These are phyloP conservation scores for Gentiana straminea DNA, from an alignment of 257 asterid species.

Conservation along the genomic window DNA sequence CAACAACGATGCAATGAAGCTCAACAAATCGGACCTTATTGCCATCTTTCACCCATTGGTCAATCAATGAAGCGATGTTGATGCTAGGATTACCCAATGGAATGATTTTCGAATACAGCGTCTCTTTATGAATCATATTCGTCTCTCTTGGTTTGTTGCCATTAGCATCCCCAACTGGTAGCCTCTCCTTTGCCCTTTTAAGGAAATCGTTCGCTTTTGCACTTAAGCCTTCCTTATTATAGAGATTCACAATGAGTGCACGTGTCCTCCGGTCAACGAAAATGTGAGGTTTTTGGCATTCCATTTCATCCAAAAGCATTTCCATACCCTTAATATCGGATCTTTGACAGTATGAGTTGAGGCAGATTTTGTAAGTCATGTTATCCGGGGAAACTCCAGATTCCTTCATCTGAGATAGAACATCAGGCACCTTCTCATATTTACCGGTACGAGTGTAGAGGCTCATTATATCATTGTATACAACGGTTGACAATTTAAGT, in stretches of 20 bases:
- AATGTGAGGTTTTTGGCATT: conserved; percentile 27
- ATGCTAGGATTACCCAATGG: conserved; percentile 65
- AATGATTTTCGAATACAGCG: conserved; percentile 60
- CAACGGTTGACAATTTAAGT: conserved; percentile 33
- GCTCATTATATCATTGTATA: conserved; percentile 64
- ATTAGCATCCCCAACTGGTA: conserved; percentile 38
- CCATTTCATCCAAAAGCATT: conserved; percentile 59
- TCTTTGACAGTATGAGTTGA: conserved; percentile 57
- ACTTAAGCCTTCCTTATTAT: conserved; percentile 41
- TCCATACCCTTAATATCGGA: conserved; percentile 63
- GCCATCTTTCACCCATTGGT: too few species aligned
- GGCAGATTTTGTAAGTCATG: conserved; percentile 69
- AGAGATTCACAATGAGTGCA: conserved; percentile 53
- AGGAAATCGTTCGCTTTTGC: conserved; percentile 46
- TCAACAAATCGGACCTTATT: too few species aligned
- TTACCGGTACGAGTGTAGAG: conserved; percentile 38
- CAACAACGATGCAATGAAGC: too few species aligned
- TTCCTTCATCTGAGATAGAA: conserved; percentile 44
- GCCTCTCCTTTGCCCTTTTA: conserved; percentile 46
- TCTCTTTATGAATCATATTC: conserved; percentile 19
- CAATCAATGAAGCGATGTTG: conserved; percentile 33
- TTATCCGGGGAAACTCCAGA: conserved; percentile 50
- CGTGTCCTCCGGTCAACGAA: conserved; percentile 68
- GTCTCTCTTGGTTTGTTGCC: conserved; percentile 11
- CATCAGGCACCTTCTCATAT: conserved; percentile 40